Percentiles rank a stretch among this genome's conserved stretches.
phyloP scores from a whole-genome alignment of 768 basidiomycete species.

The Hysterangium stoloniferum region DNA sequence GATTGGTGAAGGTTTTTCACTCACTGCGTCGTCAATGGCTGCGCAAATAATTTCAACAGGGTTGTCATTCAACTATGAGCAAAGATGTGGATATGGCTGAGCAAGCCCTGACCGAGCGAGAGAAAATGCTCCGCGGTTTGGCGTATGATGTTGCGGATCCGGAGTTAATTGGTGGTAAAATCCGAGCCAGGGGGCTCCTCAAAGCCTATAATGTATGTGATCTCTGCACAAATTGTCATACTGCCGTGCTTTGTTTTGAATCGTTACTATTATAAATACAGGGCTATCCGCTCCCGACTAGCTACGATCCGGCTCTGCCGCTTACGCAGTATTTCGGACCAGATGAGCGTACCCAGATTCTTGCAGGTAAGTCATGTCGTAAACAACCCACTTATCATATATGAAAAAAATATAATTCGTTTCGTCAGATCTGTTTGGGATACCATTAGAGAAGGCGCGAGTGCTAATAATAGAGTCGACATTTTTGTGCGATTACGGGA shows the following conservation, averaged over 20 bases:
- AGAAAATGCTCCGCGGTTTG: conserved; percentile 6
- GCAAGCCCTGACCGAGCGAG: conserved; percentile 5
- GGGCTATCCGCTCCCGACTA: conserved; percentile 8
- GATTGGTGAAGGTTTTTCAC: no score
- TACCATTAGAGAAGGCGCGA: conserved; percentile 6
- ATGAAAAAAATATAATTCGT: no score
- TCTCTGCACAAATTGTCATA: background rate
- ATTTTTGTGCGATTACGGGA: conserved; percentile 13
- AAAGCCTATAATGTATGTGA: conserved; percentile 10
- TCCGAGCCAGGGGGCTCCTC: conserved; percentile 5
- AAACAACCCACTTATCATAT: no score
- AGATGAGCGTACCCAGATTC: conserved; percentile 12
- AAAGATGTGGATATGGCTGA: no score
- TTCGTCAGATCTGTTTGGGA: conserved; percentile 14
- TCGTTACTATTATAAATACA: no score
- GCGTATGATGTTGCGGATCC: conserved; percentile 8
- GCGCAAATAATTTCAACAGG: no score
- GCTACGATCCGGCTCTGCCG: background rate
- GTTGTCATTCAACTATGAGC: no score
- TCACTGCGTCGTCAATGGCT: no score
- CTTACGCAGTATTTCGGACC: conserved; percentile 14
- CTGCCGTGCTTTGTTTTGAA: no score
- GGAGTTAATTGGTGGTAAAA: conserved; percentile 6
- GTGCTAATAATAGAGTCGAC: conserved; percentile 13
- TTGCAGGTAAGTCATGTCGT: no score